These are phyloP conservation scores for Mycena vulgaris DNA, from an alignment of 768 basidiomycete species.

Conservation along the genomic window DNA sequence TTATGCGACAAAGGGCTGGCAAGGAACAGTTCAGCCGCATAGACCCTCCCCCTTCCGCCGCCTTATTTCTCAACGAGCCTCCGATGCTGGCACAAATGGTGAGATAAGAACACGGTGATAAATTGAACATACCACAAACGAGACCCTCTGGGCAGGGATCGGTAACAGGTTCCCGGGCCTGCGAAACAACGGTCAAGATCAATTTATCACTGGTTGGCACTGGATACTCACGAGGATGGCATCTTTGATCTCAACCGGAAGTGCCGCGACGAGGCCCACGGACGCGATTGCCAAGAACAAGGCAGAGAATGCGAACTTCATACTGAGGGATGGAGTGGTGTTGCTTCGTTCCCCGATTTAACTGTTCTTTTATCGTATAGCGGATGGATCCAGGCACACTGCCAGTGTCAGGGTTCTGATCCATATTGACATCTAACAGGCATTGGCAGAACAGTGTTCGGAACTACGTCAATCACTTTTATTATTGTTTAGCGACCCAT, in stretches of 20 bases:
- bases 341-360: not conserved
- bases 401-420: not conserved
- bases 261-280: not conserved
- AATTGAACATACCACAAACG: not conserved
- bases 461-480: not conserved
- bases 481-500: too few relatives aligned
- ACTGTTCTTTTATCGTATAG: not conserved
- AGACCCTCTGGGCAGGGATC: conserved; percentile 14
- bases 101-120: not conserved
- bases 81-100: not conserved
- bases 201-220: not conserved
- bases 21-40: too few relatives aligned
- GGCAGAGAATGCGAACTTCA: not conserved
- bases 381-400: not conserved
- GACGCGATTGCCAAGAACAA: conserved; percentile 3
- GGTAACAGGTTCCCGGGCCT: conserved; percentile 3
- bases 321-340: not conserved
- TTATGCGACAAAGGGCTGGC: too few relatives aligned
- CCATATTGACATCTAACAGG: not conserved
- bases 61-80: not conserved
- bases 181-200: not conserved
- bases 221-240: not conserved
- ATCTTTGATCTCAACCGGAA: not conserved
- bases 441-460: not conserved
- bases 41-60: too few relatives aligned